Conservation (phyloP, 805 yeast genomes). For the Teunomyces cretensis region DNA sequence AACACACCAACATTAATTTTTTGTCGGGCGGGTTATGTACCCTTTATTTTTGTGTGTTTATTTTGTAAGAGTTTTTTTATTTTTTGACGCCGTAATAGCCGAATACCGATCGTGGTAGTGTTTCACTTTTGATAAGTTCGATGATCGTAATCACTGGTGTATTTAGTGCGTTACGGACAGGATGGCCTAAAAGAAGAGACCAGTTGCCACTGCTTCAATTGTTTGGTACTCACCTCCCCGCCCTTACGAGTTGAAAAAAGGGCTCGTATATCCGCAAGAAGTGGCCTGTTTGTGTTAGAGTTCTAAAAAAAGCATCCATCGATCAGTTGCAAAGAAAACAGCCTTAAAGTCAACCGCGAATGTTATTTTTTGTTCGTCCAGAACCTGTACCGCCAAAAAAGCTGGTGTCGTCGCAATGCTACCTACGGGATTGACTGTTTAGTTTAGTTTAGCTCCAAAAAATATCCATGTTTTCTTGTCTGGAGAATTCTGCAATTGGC, state of each 20-base stretch:
- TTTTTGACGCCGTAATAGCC: conserved; percentile 1
- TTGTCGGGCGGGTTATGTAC: conserved; percentile 1
- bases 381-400: not conserved
- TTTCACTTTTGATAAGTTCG: not conserved
- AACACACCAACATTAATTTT: not conserved
- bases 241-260: too few relatives aligned
- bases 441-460: conserved; percentile 3
- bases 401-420: not conserved
- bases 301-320: too few relatives aligned
- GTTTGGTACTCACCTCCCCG: too few relatives aligned
- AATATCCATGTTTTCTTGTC: not conserved
- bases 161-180: too few relatives aligned
- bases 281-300: too few relatives aligned
- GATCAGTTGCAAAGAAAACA: not conserved
- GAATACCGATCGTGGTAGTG: not conserved
- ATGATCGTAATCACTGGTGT: not conserved
- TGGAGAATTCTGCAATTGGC: not conserved
- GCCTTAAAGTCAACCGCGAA: not conserved
- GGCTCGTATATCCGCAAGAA: too few relatives aligned
- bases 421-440: not conserved
- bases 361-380: not conserved
- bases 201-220: too few relatives aligned
- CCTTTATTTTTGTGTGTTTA: not conserved
- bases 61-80: not conserved
- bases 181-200: too few relatives aligned